Percentiles rank a stretch among this genome's conserved stretches.
These are phyloP conservation scores for Knufia petricola DNA, from an alignment of 2,329 filamentous ascomycete species.

Conservation along the genomic window DNA sequence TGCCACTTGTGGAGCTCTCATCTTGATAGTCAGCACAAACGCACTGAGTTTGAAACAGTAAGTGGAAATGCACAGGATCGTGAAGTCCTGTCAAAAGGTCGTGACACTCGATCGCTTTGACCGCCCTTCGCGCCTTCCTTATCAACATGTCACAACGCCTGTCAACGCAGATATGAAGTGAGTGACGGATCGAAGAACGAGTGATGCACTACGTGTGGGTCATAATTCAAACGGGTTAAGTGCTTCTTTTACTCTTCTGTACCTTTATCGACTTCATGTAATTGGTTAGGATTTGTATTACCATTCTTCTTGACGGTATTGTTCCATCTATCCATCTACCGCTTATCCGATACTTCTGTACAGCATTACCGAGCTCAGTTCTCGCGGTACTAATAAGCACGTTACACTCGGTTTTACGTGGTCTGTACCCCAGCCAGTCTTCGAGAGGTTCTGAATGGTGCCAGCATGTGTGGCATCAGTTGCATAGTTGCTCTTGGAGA, in stretches of 20 bases:
- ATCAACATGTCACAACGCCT: not conserved
- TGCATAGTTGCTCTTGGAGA: constrained; percentile 8
- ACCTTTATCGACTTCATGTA: not conserved
- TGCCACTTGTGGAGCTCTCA: too few relatives aligned
- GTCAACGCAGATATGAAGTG: not conserved
- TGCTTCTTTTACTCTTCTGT: not conserved
- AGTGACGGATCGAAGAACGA: constrained; percentile 1
- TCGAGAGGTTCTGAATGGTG: not conserved
- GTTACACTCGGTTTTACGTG: constrained; percentile 7
- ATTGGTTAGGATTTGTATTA: constrained; percentile 3
- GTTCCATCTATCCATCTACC: not conserved
- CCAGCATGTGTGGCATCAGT: constrained; percentile 12
- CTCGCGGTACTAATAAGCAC: not conserved
- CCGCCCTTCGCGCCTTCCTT: not conserved
- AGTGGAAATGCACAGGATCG: not conserved
- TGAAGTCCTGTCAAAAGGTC: not conserved
- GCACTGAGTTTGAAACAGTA: too few relatives aligned
- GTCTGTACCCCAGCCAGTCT: constrained; percentile 1
- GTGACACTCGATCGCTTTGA: not conserved
- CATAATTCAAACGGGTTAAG: not conserved
- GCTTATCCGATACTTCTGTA: not conserved
- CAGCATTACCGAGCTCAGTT: not conserved
- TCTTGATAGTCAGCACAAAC: too few relatives aligned
- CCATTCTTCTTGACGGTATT: not conserved
- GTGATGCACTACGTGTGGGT: not conserved